Evolutionary conservation across 2,329 filamentous ascomycete genomes (phyloP), one percentile per base, ranked within the genome.

Genomic region (Microcyclosporella mali): DNA sequence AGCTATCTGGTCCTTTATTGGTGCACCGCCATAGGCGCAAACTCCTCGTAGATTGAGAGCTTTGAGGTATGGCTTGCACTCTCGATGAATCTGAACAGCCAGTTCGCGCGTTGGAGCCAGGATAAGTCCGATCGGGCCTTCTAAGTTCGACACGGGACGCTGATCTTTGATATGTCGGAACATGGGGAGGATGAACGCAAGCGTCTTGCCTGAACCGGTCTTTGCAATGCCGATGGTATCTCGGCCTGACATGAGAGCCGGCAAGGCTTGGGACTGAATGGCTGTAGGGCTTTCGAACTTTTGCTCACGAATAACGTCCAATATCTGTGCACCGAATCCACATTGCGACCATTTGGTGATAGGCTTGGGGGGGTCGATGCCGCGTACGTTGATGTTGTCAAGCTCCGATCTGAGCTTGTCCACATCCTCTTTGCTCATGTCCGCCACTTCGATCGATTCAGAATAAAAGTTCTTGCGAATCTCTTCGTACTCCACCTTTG

Each of bases 91-190:
- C 64, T 98, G 92, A 2, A 85, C 85, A 4, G 89, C 89, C 51
- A 98, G 72, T 66, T 98, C 92, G 65, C 92, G 82, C 3, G 92
- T 98, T 1, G 92, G 92, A 10, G 90, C 92, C 75, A 98, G 85
- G 50, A 98, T 85, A 40, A 98, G 67, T 9, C 83, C 82, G 40
- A 98, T 79, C 0, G 92, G 88, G 0, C 92, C 92, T 61, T 98
- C 92, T 49, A 84, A 81, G 33, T 85, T 81, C 56, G 85, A 85
- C 14, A 95, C 70, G 0, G 85, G 81, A 37, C 81, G 75, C 62
- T 98, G 92, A 59, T 97, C 92, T 66, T 90, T 92, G 69, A 97
- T 95, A 63, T 98, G 92, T 43, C 92, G 81, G 64, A 98, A 95
- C 88, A 97, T 95, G 29, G 92, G 92, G 33, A 98, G 77, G 21